Evolutionary conservation across 768 basidiomycete genomes (phyloP), one percentile per base, ranked within the genome.

Genomic region (Suillus lakei): DNA sequence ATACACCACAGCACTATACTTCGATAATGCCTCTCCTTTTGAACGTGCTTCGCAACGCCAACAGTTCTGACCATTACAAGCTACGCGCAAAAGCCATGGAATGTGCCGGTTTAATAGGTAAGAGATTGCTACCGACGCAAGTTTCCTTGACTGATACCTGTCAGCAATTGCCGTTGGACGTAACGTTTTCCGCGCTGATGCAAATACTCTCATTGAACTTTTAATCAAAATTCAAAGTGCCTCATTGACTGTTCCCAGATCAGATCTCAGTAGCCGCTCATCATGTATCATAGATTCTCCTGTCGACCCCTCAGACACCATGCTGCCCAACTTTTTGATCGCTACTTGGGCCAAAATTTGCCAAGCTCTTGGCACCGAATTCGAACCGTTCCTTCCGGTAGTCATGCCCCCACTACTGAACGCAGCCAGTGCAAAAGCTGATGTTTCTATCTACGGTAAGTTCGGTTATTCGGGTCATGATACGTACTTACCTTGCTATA

Each of bases 301-400:
- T 0, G 76, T 82, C 0, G 92, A 94, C 67, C 85, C 89, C 1
- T 82, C 84, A 13, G 93, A 96, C 71, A 87, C 90, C 0, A 88
- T 93, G 68, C 74, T 90, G 2, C 82, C 82, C 0, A 89, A 91
- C 63, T 95, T 93, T 73, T 82, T 95, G 32, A 93, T 93, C 56
- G 86, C 89, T 50, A 96, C 93, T 0, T 96, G 93, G 93, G 91
- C 92, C 2, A 95, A 93, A 71, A 84, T 96, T 0, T 95, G 92
- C 72, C 93, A 94, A 67, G 92, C 92, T 0, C 84, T 96, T 71
- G 91, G 91, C 0, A 81, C 85, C 13, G 91, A 95, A 71, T 97
- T 96, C 66, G 92, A 92, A 72, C 93, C 93, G 0, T 96, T 93
- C 74, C 83, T 96, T 3, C 89, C 90, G 0, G 84, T 91, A 18